Evolutionary conservation across 352 stramenopile genomes (phyloP).

Genomic region (Phytophthora melonis): DNA sequence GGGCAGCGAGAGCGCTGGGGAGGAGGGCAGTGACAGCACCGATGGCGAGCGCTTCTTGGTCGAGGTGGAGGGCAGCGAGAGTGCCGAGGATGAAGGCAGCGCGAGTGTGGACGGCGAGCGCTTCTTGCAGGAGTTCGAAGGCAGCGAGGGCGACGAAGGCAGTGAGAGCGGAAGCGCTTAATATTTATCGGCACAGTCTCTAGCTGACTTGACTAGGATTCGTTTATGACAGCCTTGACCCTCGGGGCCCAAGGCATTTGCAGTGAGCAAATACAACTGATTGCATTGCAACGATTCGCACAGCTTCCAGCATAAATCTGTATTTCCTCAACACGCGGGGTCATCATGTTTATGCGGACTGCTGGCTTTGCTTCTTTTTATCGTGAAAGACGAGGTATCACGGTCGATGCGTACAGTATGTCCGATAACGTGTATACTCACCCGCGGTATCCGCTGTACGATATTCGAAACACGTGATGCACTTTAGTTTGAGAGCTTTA

Average conservation of each 20-base stretch:
- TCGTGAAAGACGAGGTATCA: too few relatives aligned
- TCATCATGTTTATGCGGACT: too few relatives aligned
- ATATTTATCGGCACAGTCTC: not conserved
- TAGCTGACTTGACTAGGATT: not conserved
- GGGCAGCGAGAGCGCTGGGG: conserved; percentile 9
- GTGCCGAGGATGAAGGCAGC: not conserved
- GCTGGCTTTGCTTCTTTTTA: too few relatives aligned
- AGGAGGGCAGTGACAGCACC: conserved; percentile 9
- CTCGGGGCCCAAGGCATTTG: not conserved
- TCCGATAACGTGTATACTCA: too few relatives aligned
- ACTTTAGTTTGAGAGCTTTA: too few relatives aligned
- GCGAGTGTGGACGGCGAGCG: conserved; percentile 11
- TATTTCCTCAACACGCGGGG: too few relatives aligned
- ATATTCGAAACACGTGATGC: too few relatives aligned
- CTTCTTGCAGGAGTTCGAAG: conserved; percentile 9
- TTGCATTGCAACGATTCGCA: not conserved
- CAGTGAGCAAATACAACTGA: not conserved
- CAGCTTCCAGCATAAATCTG: not conserved
- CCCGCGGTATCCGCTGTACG: too few relatives aligned
- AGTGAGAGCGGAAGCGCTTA: conserved; percentile 1
- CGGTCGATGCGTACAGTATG: too few relatives aligned
- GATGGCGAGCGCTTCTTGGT: conserved; percentile 8
- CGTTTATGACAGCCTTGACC: not conserved
- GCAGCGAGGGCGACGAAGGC: conserved; percentile 5
- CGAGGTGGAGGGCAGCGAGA: conserved; percentile 10